Evolutionary conservation across 1,139 yeast species (phyloP).

Genomic region (Diutina ranongensis): DNA sequence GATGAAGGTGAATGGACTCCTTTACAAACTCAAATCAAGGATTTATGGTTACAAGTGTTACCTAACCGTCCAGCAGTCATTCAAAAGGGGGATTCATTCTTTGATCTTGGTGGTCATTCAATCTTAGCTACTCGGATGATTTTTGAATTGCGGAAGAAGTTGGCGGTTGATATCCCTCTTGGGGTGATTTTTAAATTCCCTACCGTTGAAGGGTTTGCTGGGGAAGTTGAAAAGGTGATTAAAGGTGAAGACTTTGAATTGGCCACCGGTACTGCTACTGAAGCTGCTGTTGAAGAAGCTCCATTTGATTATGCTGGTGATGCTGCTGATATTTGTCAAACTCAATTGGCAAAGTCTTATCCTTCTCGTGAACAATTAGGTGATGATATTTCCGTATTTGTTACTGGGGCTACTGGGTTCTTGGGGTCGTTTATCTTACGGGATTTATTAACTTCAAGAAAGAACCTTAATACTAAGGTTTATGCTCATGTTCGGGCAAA

Average conservation of each 20-base stretch:
- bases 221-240: constrained; percentile 49
- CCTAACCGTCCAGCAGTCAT: constrained; percentile 78
- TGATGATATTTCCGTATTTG: constrained; percentile 50
- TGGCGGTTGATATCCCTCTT: constrained; percentile 73
- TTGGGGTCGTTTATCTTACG: constrained; percentile 80
- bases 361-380: constrained; percentile 19
- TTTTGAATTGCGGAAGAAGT: constrained; percentile 71
- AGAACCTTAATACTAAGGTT: constrained; percentile 38
- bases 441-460: constrained; percentile 48
- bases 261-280: constrained; percentile 23
- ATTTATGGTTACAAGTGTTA: constrained; percentile 75
- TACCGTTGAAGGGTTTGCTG: constrained; percentile 68
- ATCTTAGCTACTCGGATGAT: constrained; percentile 96
- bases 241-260: constrained; percentile 34
- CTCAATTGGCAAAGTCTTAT: constrained; percentile 31
- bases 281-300: constrained; percentile 15
- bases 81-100: constrained; percentile 76
- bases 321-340: constrained; percentile 45
- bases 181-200: constrained; percentile 87
- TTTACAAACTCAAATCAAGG: constrained; percentile 58
- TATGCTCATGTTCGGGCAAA: constrained; percentile 89
- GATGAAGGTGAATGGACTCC: constrained; percentile 43
- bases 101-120: constrained; percentile 96
- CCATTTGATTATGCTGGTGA: constrained; percentile 58
- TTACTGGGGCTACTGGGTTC: constrained; percentile 96